Base-by-base conservation (phyloP, 352 stramenopile genomes). In the Globisporangium paddicum region DNA sequence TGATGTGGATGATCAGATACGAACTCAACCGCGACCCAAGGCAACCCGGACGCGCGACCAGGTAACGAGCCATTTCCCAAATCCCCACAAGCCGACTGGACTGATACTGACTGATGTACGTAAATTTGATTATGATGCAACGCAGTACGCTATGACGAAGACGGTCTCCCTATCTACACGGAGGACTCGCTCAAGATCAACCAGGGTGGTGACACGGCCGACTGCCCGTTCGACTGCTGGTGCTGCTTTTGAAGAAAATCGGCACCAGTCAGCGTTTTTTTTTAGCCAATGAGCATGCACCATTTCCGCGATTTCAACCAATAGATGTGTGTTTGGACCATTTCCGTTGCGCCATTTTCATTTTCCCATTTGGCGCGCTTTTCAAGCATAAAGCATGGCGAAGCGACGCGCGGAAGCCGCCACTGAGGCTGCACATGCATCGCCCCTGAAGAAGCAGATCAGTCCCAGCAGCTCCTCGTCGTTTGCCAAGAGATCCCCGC, bases 221-320 rank as follows among this genome's bases (percentile, higher is more conserved):
- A 96, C 62, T 96, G 87, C 44, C 87, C 87, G 0, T 96, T 96
- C 55, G 87, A 96, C 62, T 96, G 87, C 71, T 94, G 87, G 83
- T 96, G 87, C 68, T 96, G 87, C 71, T 96, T 95, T 48, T 96
- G 63, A 58, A 10, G 28, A 49, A 7, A 10, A 44, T n/a, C 38
- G 7, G 14, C 16, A 14, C 25, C 18, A 61, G 0, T 21, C 3
- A 16, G 28, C 18, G 3, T 40, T 75, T 71, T 67, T 40, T 75
- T 71, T 67, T 40, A 42, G 50, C 59, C 63, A 72, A 63, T 63
- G 52, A 72, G 52, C 49, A 26, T 2, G 41, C 5, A 26, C 16
- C 1, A 16, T n/a, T 40, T 26, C 19, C 25, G 41, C 9, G 0
- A 45, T 55, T 55, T 35, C 30, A 63, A 41, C 48, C 53, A 66